Evolutionary conservation across 306 rosid genomes (phyloP), one percentile per base, ranked within the genome.

Genomic region (Albizia julibrissin): DNA sequence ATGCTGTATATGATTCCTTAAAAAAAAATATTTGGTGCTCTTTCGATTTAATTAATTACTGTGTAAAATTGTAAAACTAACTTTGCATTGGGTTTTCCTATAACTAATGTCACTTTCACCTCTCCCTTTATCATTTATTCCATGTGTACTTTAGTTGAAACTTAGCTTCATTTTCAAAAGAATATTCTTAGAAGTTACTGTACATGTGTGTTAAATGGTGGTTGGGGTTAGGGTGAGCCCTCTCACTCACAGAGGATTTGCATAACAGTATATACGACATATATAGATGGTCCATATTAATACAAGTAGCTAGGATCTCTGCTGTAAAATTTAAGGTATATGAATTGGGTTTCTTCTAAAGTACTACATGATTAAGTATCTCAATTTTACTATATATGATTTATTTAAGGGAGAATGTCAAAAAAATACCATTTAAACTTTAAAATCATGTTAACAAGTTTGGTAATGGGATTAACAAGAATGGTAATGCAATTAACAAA

Each of bases 1-100:
- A 67, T 78, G 34, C 80, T 47, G 27, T 52, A 21, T 42, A 42
- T n/a, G 82, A 66, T 77, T 77, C 80, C 69, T 44, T 1, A 24
- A 67, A 81, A 72, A 43, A 21, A 11, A 11, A 44, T 65, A 15
- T 21, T 5, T 22, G n/a, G 21, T 69, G 56, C 22, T 54, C 31
- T 59, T 81, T 81, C 18, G 16, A 68, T 68, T 40, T 58, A 4
- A 59, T 19, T 64, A 81, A 74, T 74, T 56, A 14, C 64, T 6
- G 8, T 37, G 40, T 37, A 37, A 47, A 65, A 10, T 6, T 14
- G 80, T 40, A 21, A 73, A 33, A 31, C 61, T 50, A 61, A 61
- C 22, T 3, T 24, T 22, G 31, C 31, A 22, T 58, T 24, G 24
- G 66, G 6, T 9, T 22, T 61, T 22, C 16, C 5, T 22, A 59